Evolutionary conservation across 495 filamentous ascomycete genomes (phyloP).

Genomic region (Alectoria sarmentosa): DNA sequence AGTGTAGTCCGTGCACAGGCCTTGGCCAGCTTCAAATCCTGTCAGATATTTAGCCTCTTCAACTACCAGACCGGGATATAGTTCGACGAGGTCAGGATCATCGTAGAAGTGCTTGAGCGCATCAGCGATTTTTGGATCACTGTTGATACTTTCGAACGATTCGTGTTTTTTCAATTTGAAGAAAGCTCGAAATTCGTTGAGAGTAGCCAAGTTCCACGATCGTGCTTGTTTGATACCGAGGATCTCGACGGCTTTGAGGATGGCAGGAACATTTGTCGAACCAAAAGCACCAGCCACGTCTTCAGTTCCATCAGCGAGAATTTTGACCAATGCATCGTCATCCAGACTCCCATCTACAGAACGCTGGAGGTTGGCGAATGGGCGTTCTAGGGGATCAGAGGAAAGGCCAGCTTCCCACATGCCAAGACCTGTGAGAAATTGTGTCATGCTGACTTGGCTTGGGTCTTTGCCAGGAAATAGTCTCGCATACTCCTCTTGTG

Average conservation of each 20-base stretch:
- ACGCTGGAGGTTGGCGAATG: constrained; percentile 54
- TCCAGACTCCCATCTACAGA: constrained; percentile 51
- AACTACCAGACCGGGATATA: constrained; percentile 76
- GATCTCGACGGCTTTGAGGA: constrained; percentile 71
- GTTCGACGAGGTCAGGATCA: constrained; percentile 69
- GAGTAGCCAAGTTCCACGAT: constrained; percentile 70
- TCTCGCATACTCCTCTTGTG: constrained; percentile 53
- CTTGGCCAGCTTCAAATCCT: constrained; percentile 59
- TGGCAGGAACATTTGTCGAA: constrained; percentile 63
- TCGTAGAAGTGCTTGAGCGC: constrained; percentile 71
- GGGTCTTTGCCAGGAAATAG: constrained; percentile 53
- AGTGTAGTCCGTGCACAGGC: constrained; percentile 75
- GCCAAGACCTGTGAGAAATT: constrained; percentile 53
- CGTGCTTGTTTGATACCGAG: constrained; percentile 81
- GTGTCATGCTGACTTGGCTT: constrained; percentile 41
- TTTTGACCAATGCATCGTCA: constrained; percentile 63
- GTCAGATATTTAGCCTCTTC: constrained; percentile 72
- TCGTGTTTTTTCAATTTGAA: constrained; percentile 68
- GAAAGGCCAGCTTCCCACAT: constrained; percentile 53
- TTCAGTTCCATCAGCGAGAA: constrained; percentile 59
- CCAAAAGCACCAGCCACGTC: constrained; percentile 54
- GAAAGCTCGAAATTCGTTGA: constrained; percentile 84
- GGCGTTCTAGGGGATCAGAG: constrained; percentile 55
- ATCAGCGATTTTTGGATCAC: constrained; percentile 63
- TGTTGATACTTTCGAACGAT: constrained; percentile 81